phyloP scores from a whole-genome alignment of 257 asterid species.

The Ocimum tenuiflorum region DNA sequence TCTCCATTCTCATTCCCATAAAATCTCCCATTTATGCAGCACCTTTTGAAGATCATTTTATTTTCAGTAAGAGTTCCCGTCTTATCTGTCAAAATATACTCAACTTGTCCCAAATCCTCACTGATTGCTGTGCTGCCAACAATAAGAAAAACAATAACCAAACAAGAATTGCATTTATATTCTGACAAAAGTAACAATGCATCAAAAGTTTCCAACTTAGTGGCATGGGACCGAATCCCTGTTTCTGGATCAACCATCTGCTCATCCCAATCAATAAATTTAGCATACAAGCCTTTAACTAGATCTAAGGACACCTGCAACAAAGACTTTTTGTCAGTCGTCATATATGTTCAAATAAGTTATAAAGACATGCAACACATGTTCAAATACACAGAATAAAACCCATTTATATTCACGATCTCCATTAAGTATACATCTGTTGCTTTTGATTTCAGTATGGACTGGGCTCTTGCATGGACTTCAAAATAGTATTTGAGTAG shows the following conservation, averaged over 20 bases:
- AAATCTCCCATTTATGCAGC: constrained; percentile 73
- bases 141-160: constrained; percentile 28
- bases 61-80: constrained; percentile 98
- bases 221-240: constrained; percentile 63
- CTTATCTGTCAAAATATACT: constrained; percentile 95
- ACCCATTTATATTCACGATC: background rate
- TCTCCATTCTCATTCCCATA: constrained; percentile 85
- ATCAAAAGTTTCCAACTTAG: constrained; percentile 60
- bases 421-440: background rate
- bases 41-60: constrained; percentile 88
- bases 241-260: constrained; percentile 89
- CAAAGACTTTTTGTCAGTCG: constrained; percentile 14
- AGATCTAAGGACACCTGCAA: constrained; percentile 93
- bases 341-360: constrained; percentile 1
- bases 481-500: too few species aligned
- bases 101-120: constrained; percentile 99
- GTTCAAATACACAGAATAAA: constrained; percentile 4
- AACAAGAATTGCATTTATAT: constrained; percentile 11
- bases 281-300: constrained; percentile 88
- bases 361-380: constrained; percentile 9
- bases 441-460: background rate
- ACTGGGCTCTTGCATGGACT: too few species aligned
- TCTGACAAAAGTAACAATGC: constrained; percentile 14
- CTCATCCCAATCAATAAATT: constrained; percentile 95
- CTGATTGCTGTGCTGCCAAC: constrained; percentile 96